Base-by-base conservation (phyloP, 2,329 filamentous ascomycete species). In the Penicillium sp. region DNA sequence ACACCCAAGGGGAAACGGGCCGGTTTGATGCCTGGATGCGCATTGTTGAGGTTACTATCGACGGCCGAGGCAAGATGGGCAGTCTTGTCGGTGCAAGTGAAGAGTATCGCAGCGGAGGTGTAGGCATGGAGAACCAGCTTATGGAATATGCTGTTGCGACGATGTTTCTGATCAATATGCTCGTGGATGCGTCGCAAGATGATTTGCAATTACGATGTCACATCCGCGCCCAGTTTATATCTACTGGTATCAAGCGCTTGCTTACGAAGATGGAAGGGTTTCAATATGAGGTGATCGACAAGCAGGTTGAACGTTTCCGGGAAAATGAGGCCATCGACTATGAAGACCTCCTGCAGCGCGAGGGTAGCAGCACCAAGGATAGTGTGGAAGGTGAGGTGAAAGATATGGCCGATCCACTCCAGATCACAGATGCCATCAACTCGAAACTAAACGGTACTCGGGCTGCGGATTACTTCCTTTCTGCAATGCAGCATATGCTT, bases 101-200 rank as follows among this genome's bases (percentile, higher is more conserved):
- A 67, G 94, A 99, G 77, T 87, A 96, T 58, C 88, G 94, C 64
- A 96, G 90, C 66, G 94, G 94, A 62, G 94, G 94, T 62, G 95
- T 97, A 68, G 94, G 94, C 71, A 96, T 97, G 87, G 94, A 99
- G 81, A 97, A 97, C 74, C 80, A 97, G 67, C 82, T 99, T 54
- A 97, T 99, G 94, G 94, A 99, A 81, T 99, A 99, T 69, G 93
- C 92, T 40, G 90, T 97, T 49, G 90, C 93, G 33, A 96, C 92
- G 1, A 83, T 99, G 67, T 91, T 97, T 70, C 81, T 99, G 68
- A 85, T 97, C 79, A 99, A 97, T 77, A 96, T 95, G 88, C 83
- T 97, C 65, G 86, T 99, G 60, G 94, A 97, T 74, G 90, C 91
- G 3, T 89, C 92, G 0, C 89, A 95, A 68, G 83, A 85, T 65